Conservation (phyloP, 805 yeast species). For the Teunomyces stri region DNA sequence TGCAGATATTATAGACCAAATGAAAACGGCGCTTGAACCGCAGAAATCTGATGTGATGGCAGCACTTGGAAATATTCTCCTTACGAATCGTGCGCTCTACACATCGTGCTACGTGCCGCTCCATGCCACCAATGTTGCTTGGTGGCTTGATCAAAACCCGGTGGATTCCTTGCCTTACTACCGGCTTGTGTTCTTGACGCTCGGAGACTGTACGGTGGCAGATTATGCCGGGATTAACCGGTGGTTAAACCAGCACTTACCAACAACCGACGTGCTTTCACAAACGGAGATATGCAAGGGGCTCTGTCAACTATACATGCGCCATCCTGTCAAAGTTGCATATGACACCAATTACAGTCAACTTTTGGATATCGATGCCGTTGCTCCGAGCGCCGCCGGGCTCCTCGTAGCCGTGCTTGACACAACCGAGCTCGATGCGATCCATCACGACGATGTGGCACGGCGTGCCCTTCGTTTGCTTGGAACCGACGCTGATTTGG, state of each 20-base stretch:
- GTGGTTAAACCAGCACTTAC: neutral
- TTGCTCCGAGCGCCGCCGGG: no score
- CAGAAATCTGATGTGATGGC: conserved; percentile 15
- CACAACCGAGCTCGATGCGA: no score
- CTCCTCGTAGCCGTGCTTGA: neutral
- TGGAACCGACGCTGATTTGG: neutral
- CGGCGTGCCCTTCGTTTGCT: neutral
- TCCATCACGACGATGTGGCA: neutral
- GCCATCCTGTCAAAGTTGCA: neutral
- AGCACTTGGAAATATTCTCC: conserved; percentile 23
- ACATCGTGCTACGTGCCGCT: conserved; percentile 15
- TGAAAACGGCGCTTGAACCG: neutral
- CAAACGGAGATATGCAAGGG: neutral
- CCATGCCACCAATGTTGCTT: conserved; percentile 12
- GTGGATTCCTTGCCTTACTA: conserved; percentile 17
- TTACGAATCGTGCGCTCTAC: conserved; percentile 22
- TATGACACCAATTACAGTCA: neutral
- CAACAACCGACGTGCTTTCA: neutral
- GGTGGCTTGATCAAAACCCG: neutral
- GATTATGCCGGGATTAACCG: neutral
- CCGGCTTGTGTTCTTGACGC: conserved; percentile 15
- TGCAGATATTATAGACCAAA: neutral
- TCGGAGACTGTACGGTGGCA: neutral
- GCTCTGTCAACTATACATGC: neutral
- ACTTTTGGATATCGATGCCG: neutral